Percentiles rank a stretch among this genome's conserved stretches.
Conservation (phyloP, 169 alveolate species). For the Cryptosporidium sp. region DNA sequence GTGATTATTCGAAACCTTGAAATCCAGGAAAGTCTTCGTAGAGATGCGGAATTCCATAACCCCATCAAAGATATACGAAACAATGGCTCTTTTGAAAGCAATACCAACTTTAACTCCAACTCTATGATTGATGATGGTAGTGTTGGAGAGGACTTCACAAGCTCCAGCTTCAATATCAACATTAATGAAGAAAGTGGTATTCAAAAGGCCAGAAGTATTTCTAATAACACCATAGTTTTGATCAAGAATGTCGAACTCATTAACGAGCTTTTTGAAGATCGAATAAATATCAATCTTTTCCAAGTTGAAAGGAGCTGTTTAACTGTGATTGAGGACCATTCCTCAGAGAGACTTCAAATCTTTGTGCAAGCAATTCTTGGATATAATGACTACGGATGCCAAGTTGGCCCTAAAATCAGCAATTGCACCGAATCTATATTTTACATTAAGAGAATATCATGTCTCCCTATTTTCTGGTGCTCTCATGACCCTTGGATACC, state of each 20-base stretch:
- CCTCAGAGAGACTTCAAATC: constrained; percentile 22
- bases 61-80: neutral
- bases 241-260: constrained; percentile 43
- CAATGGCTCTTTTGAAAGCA: constrained; percentile 6
- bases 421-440: constrained; percentile 36
- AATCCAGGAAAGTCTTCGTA: constrained; percentile 7
- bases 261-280: constrained; percentile 21
- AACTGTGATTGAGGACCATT: constrained; percentile 59
- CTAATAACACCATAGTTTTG: constrained; percentile 13
- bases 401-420: constrained; percentile 27
- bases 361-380: constrained; percentile 61
- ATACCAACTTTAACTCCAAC: constrained; percentile 21
- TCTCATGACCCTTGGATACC: constrained; percentile 74
- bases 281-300: constrained; percentile 55
- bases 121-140: constrained; percentile 19
- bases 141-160: constrained; percentile 1
- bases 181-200: constrained; percentile 23
- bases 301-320: constrained; percentile 44
- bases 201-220: constrained; percentile 13
- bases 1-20: constrained; percentile 5
- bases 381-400: constrained; percentile 49
- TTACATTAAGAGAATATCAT: constrained; percentile 6
- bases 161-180: constrained; percentile 33
- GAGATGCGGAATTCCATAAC: constrained; percentile 4
- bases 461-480: constrained; percentile 64